A percentile compares a stretch with the other conserved stretches of the same genome.
Conservation (phyloP, 441 rosid genomes). For the Raphanus hybrid region DNA sequence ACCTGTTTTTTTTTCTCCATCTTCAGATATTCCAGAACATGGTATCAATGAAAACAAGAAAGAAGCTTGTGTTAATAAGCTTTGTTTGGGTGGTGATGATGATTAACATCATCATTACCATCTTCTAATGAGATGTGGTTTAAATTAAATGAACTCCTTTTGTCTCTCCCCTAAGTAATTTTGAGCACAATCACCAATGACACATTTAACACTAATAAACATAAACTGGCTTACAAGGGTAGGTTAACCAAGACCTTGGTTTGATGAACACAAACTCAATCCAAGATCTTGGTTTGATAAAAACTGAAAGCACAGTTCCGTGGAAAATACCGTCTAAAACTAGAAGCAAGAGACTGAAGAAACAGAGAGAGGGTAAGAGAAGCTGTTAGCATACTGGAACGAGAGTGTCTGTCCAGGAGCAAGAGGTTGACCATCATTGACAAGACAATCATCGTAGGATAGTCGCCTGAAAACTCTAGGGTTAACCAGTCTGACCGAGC, state of each 20-base stretch:
- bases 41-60: background rate
- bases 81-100: background rate
- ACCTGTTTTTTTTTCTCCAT: background rate
- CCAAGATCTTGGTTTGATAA: conserved; percentile 1
- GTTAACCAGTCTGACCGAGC: conserved; percentile 38
- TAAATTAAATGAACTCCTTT: background rate
- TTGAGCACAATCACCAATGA: background rate
- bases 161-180: background rate
- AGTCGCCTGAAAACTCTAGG: conserved; percentile 42
- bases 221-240: conserved; percentile 8
- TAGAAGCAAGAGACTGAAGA: conserved; percentile 42
- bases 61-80: background rate
- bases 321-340: conserved; percentile 7
- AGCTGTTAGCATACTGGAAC: conserved; percentile 43
- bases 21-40: background rate
- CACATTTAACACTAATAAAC: background rate
- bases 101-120: background rate
- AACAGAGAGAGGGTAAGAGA: conserved; percentile 44
- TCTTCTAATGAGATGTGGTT: background rate
- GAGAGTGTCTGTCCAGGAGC: conserved; percentile 39
- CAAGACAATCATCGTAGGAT: conserved; percentile 38
- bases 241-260: background rate
- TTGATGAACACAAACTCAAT: conserved; percentile 13
- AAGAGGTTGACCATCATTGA: conserved; percentile 47
- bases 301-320: background rate